These are phyloP conservation scores for Cordyceps cateniannulata DNA, from an alignment of 2,329 filamentous ascomycete species.

Conservation along the genomic window DNA sequence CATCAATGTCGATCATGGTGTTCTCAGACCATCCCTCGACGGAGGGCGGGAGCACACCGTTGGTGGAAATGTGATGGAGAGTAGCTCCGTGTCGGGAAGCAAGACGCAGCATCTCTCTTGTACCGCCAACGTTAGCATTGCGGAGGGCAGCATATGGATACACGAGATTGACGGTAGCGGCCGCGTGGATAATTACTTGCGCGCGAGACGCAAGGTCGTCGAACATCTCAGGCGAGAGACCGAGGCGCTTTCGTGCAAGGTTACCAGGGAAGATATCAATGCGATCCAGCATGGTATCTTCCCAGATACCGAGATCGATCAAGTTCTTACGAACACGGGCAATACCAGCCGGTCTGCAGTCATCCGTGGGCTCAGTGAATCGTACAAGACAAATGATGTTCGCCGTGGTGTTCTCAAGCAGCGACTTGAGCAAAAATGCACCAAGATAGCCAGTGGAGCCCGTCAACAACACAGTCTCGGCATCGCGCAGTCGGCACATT, in stretches of 20 bases:
- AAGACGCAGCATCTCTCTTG: slow-evolving; percentile 65
- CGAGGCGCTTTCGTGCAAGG: slow-evolving; percentile 60
- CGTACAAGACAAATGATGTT: slow-evolving; percentile 68
- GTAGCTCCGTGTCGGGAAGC: slow-evolving; percentile 62
- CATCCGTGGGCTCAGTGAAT: slow-evolving; percentile 59
- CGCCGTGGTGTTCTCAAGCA: slow-evolving; percentile 62
- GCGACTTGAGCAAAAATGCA: slow-evolving; percentile 63
- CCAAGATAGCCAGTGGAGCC: slow-evolving; percentile 72
- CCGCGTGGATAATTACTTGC: slow-evolving; percentile 71
- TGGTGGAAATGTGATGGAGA: slow-evolving; percentile 73
- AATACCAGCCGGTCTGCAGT: slow-evolving; percentile 60
- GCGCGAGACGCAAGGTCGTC: slow-evolving; percentile 57
- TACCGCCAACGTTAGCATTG: slow-evolving; percentile 72
- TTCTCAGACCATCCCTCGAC: slow-evolving; percentile 66
- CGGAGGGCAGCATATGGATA: slow-evolving; percentile 75
- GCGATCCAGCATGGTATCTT: slow-evolving; percentile 69
- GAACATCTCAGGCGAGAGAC: slow-evolving; percentile 59
- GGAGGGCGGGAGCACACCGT: slow-evolving; percentile 69
- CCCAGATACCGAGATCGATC: slow-evolving; percentile 72
- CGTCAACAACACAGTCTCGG: slow-evolving; percentile 64
- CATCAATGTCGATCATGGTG: slow-evolving; percentile 57
- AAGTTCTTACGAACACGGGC: slow-evolving; percentile 69
- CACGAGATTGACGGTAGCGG: slow-evolving; percentile 72
- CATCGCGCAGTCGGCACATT: slow-evolving; percentile 55
- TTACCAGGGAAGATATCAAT: slow-evolving; percentile 72